These are phyloP conservation scores for Ceratonia siliqua DNA, from an alignment of 306 rosid species.

Conservation along the genomic window DNA sequence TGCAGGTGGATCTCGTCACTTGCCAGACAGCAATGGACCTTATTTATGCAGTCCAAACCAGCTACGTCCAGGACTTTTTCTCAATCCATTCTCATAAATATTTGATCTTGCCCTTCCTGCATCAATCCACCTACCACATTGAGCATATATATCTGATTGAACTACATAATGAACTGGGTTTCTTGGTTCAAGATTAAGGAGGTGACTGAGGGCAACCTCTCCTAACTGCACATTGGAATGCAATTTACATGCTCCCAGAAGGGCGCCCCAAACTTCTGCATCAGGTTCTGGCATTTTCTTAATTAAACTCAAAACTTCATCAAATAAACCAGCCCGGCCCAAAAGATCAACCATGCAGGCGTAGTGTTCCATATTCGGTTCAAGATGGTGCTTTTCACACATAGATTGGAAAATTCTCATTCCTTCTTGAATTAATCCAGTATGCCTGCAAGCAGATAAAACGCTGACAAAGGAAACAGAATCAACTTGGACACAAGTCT, in stretches of 20 bases:
- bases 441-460: conserved; percentile 77
- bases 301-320: conserved; percentile 53
- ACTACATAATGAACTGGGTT: conserved; percentile 57
- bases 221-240: conserved; percentile 66
- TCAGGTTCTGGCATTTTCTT: conserved; percentile 58
- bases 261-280: conserved; percentile 84
- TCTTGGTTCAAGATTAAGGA: conserved; percentile 64
- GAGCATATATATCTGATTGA: conserved; percentile 63
- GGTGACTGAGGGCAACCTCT: conserved; percentile 62
- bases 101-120: conserved; percentile 51
- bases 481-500: conserved; percentile 48
- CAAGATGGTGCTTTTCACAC: conserved; percentile 47
- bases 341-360: conserved; percentile 83
- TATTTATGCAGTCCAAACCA: conserved; percentile 56
- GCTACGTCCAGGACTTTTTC: conserved; percentile 69
- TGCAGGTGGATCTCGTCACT: conserved; percentile 27
- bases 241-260: conserved; percentile 68
- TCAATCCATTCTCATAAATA: conserved; percentile 46
- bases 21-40: conserved; percentile 13
- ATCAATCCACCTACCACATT: conserved; percentile 57
- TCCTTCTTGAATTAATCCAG: conserved; percentile 64
- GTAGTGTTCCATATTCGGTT: conserved; percentile 66
- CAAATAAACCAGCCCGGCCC: conserved; percentile 63
- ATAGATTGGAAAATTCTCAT: conserved; percentile 51
- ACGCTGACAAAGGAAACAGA: conserved; percentile 59